Conservation (phyloP, 2,329 filamentous ascomycete species). For the Aspergillus proliferans region DNA sequence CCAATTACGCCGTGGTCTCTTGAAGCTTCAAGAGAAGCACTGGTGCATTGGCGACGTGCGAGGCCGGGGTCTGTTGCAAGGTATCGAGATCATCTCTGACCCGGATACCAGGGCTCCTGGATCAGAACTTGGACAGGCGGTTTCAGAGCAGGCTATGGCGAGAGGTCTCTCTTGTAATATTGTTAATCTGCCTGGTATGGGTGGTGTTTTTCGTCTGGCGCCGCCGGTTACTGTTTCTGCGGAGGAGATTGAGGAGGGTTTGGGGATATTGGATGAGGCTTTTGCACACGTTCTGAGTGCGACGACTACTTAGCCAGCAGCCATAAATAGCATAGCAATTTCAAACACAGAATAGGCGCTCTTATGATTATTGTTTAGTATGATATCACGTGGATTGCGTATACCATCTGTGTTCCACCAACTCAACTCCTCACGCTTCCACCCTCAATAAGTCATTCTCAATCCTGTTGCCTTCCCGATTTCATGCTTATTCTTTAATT, state of each 20-base stretch:
- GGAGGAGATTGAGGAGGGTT: constrained; percentile 45
- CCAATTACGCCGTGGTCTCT: constrained; percentile 45
- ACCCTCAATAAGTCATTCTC: too few species aligned
- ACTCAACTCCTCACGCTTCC: too few species aligned
- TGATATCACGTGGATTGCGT: too few species aligned
- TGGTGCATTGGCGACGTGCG: constrained; percentile 58
- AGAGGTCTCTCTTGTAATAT: constrained; percentile 55
- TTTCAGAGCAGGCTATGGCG: constrained; percentile 46
- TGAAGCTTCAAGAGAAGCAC: constrained; percentile 45
- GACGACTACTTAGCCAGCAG: not conserved
- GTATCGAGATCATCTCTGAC: constrained; percentile 53
- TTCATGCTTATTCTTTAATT: too few species aligned
- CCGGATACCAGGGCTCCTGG: constrained; percentile 44
- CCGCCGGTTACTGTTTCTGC: constrained; percentile 54
- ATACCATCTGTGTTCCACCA: too few species aligned
- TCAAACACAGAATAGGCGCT: too few species aligned
- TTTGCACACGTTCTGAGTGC: constrained; percentile 29
- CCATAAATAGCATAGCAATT: too few species aligned
- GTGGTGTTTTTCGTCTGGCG: constrained; percentile 54
- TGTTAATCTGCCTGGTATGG: constrained; percentile 49
- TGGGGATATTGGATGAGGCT: constrained; percentile 53
- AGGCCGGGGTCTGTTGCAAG: constrained; percentile 53
- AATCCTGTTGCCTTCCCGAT: too few species aligned
- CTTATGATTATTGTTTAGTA: too few species aligned
- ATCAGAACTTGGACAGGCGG: constrained; percentile 41